These are phyloP conservation scores for Cladosporium sphaerospermum DNA, from an alignment of 2,329 filamentous ascomycete genomes.

Conservation along the genomic window DNA sequence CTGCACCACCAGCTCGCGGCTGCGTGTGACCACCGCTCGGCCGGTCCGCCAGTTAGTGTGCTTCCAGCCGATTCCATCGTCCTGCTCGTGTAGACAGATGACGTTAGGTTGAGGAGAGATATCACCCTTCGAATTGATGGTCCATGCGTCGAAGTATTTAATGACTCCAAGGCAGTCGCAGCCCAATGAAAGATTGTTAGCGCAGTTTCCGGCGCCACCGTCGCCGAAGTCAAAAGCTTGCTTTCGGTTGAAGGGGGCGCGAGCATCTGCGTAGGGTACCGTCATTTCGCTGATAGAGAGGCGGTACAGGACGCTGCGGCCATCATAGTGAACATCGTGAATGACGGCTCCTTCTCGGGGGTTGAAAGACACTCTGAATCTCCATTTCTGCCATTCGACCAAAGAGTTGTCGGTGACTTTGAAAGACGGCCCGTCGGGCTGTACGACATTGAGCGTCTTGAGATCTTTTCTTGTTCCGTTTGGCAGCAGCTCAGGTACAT, in stretches of 20 bases:
- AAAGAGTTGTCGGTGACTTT: constrained; percentile 37
- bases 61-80: constrained; percentile 64
- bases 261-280: constrained; percentile 55
- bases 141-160: constrained; percentile 55
- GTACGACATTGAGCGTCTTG: constrained; percentile 65
- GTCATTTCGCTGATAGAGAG: constrained; percentile 64
- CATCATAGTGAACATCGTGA: constrained; percentile 61
- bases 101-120: constrained; percentile 52
- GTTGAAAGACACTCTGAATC: constrained; percentile 63
- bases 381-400: constrained; percentile 52
- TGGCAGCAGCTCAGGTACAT: constrained; percentile 35
- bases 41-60: constrained; percentile 63
- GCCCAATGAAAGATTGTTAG: constrained; percentile 62
- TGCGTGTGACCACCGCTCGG: constrained; percentile 55
- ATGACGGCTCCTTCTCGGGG: constrained; percentile 64
- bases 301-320: constrained; percentile 59
- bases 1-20: constrained; percentile 59
- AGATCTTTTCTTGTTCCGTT: constrained; percentile 36
- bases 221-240: constrained; percentile 69
- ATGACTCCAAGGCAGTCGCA: constrained; percentile 58
- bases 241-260: constrained; percentile 61
- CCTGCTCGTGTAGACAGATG: constrained; percentile 63
- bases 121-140: constrained; percentile 49
- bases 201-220: constrained; percentile 58
- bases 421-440: constrained; percentile 63